These are phyloP conservation scores for Haplosporangium gracile DNA, from an alignment of 192 early-diverging fungal genomes.

Conservation along the genomic window DNA sequence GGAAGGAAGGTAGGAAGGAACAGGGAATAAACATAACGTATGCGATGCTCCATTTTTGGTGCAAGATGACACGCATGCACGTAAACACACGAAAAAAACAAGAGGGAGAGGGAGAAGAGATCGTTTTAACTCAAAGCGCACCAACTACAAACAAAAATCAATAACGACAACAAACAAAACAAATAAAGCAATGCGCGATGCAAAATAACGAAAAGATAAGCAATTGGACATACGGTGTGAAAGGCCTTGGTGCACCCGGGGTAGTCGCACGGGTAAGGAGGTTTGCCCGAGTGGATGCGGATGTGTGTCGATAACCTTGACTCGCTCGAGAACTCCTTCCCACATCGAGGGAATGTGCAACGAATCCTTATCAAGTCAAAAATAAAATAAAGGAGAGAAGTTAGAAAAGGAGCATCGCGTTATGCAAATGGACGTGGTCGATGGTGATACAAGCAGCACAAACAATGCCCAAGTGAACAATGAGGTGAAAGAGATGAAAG, in stretches of 20 bases:
- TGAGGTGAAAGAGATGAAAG: neutral
- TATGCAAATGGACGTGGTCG: neutral
- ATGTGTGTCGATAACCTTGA: constrained; percentile 35
- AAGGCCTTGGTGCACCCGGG: constrained; percentile 41
- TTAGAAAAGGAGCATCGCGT: constrained; percentile 1
- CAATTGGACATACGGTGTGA: constrained; percentile 32
- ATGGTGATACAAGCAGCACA: neutral
- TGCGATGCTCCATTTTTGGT: neutral
- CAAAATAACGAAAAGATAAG: neutral
- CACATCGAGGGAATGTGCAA: constrained; percentile 38
- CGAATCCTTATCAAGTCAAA: constrained; percentile 13
- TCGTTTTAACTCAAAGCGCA: neutral
- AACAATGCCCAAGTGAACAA: neutral
- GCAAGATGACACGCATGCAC: neutral
- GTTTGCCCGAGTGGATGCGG: constrained; percentile 41
- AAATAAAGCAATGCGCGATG: neutral
- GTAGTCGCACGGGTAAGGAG: constrained; percentile 45
- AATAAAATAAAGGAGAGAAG: neutral
- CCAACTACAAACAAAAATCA: neutral
- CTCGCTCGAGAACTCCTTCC: constrained; percentile 46
- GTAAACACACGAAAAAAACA: neutral
- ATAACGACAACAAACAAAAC: neutral
- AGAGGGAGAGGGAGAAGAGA: neutral
- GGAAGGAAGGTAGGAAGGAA: neutral
- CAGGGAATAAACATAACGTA: neutral